phyloP scores from a whole-genome alignment of 2,329 filamentous ascomycete species.

The Pseudogymnoascus sp. region DNA sequence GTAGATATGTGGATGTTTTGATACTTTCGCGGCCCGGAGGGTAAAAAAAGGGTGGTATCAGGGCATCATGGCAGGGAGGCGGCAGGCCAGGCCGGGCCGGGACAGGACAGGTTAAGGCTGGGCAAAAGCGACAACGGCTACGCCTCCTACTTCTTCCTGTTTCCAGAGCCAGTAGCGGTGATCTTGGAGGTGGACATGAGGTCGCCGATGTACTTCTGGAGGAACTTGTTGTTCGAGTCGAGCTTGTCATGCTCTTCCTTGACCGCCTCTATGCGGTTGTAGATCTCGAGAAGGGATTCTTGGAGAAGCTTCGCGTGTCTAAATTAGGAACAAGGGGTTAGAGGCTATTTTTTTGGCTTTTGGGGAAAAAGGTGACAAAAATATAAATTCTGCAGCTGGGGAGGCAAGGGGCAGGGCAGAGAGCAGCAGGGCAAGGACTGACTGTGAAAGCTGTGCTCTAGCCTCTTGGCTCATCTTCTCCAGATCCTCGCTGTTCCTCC shows the following conservation, averaged over 20 bases:
- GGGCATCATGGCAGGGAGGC: slow-evolving; percentile 6
- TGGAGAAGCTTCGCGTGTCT: slow-evolving; percentile 87
- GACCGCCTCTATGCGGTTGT: slow-evolving; percentile 90
- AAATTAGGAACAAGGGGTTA: slow-evolving; percentile 10
- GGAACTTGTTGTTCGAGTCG: slow-evolving; percentile 91
- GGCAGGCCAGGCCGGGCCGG: background rate
- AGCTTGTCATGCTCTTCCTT: slow-evolving; percentile 94
- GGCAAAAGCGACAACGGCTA: background rate
- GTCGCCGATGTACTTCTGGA: slow-evolving; percentile 97
- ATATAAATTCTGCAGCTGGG: background rate
- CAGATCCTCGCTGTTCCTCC: slow-evolving; percentile 83
- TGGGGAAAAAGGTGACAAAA: background rate
- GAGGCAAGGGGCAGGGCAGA: background rate
- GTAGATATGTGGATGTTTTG: background rate
- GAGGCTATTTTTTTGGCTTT: background rate
- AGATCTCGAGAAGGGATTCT: slow-evolving; percentile 79
- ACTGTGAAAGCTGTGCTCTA: slow-evolving; percentile 51
- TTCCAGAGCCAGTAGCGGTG: slow-evolving; percentile 39
- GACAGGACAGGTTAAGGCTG: background rate
- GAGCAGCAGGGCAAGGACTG: slow-evolving; percentile 32
- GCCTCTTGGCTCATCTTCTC: slow-evolving; percentile 81
- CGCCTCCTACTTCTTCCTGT: slow-evolving; percentile 13
- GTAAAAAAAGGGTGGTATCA: background rate
- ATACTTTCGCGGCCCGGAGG: background rate
- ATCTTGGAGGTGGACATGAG: slow-evolving; percentile 82